Evolutionary conservation across 768 basidiomycete genomes (phyloP), one percentile per base, ranked within the genome.

Genomic region (Clitopilus hobsonii): DNA sequence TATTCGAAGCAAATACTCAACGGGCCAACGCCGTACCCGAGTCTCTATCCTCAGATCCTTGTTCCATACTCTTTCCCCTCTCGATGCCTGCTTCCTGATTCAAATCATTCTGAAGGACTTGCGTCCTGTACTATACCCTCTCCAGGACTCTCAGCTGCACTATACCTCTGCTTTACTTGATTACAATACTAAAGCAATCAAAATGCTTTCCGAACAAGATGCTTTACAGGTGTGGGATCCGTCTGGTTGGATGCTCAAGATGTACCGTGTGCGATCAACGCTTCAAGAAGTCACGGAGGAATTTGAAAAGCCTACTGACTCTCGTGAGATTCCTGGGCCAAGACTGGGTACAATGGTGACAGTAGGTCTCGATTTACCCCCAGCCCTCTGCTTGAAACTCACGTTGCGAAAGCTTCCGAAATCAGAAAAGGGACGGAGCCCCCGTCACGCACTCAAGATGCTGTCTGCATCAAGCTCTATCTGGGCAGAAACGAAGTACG

Each of bases 401-500:
- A 24, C 20, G 30, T 47, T 23, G 54, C 54, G 14, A 5, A 48
- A 82, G 90, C 84, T 95, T 5, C 94, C 94, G 0, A 94, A 92
- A 69, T 90, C 90, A 22, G 72, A 76, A 27, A 95, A 94, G 63
- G 92, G 87, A 2, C 75, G 79, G 51, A 75, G 82, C 3, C 81
- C 84, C 41, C 59, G 70, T 10, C 77, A 88, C 50, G 85, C 83
- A 16, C 67, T 90, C 47, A 56, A 71, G 38, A 67, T 72, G 53
- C 71, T 89, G 55, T 58, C 53, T 30, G 28, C 65, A 30, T 69
- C 75, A 0, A 71, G 76, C 10, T 68, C 65, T 24, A 74, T 94
- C 7, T 95, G 89, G 83, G 90, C 88, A 1, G 94, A 98, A 71
- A 94, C 86, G 0, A 98, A 98, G 68, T 95, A 95, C 66, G 94